These are phyloP conservation scores for Pseudogymnoascus sp. DNA, from an alignment of 2,329 filamentous ascomycete genomes.

Conservation along the genomic window DNA sequence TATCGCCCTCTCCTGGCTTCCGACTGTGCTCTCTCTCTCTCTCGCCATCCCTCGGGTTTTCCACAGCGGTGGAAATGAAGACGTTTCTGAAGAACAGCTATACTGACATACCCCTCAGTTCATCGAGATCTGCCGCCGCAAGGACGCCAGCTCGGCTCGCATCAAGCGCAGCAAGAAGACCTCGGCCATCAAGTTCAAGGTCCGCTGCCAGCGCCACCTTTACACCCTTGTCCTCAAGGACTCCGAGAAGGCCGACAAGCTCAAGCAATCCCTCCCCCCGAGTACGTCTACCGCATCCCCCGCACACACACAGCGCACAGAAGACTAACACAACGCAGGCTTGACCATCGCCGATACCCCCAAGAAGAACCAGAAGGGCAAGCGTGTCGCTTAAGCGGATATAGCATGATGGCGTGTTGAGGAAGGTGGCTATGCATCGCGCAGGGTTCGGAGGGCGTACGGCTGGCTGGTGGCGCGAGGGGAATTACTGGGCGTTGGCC, in stretches of 20 bases:
- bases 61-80: not conserved
- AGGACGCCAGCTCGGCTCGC: slow-evolving; percentile 93
- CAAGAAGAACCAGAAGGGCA: slow-evolving; percentile 47
- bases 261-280: slow-evolving; percentile 97
- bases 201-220: slow-evolving; percentile 91
- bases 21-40: not conserved
- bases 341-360: slow-evolving; percentile 51
- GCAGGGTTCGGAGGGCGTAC: slow-evolving; percentile 4
- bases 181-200: slow-evolving; percentile 99
- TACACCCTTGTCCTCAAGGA: slow-evolving; percentile 99
- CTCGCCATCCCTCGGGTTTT: not conserved
- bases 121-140: slow-evolving; percentile 99
- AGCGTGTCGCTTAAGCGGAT: slow-evolving; percentile 25
- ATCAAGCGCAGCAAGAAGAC: slow-evolving; percentile 93
- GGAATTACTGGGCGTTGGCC: slow-evolving; percentile 1
- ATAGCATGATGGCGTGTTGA: slow-evolving; percentile 6
- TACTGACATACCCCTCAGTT: slow-evolving; percentile 49
- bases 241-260: slow-evolving; percentile 98
- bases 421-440: not conserved
- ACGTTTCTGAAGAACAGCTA: not conserved
- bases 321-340: slow-evolving; percentile 30
- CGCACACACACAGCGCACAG: slow-evolving; percentile 31
- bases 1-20: not conserved
- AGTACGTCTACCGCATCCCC: slow-evolving; percentile 53
- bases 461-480: slow-evolving; percentile 5